Base-by-base conservation (phyloP, 1,139 yeast genomes). In the Pichia inconspicua region DNA sequence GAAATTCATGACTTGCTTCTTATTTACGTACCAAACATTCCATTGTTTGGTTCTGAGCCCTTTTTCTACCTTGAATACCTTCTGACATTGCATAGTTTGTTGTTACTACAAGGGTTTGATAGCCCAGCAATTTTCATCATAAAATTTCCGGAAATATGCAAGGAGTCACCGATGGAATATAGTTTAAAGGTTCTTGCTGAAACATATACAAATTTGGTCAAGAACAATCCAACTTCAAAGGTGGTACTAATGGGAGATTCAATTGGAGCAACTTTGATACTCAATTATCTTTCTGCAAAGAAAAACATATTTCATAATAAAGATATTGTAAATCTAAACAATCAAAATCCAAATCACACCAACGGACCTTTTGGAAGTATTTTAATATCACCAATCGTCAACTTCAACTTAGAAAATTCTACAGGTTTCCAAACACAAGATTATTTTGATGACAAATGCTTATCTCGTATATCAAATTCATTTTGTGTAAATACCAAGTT, bases 121-220 rank as follows among this genome's bases (percentile, higher is more conserved):
- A 71, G 69, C 51, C 78, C 78, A 1, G 69, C 66, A 1, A 62
- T 72, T 5, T 69, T 70, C 46, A 65, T 72, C 5, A 53, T 67
- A 17, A 67, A 69, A 32, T 56, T 66, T 42, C 60, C 59, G 19
- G 58, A 57, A 14, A 55, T 59, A 12, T 56, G 62, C 1, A 55
- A 58, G 35, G 58, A 50, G 2, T 48, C 53, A 14, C 34, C 48
- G 19, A 64, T 64, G 48, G 58, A 61, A 11, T 53, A 56, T 7
- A 71, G 64, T 43, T 48, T 70, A 41, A 45, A 49, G 10, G 48
- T 57, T 4, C 60, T 66, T 2, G 47, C 62, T 4, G 55, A 54
- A 1, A 67, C 64, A 0, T 72, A 72, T 69, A 51, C 55, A 15
- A 56, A 63, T 40, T 47, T 70, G 9, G 49, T 46, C 1, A 28